Evolutionary conservation across 345 rosid genomes (phyloP), one percentile per base, ranked within the genome.

Genomic region (Balakata baccata): DNA sequence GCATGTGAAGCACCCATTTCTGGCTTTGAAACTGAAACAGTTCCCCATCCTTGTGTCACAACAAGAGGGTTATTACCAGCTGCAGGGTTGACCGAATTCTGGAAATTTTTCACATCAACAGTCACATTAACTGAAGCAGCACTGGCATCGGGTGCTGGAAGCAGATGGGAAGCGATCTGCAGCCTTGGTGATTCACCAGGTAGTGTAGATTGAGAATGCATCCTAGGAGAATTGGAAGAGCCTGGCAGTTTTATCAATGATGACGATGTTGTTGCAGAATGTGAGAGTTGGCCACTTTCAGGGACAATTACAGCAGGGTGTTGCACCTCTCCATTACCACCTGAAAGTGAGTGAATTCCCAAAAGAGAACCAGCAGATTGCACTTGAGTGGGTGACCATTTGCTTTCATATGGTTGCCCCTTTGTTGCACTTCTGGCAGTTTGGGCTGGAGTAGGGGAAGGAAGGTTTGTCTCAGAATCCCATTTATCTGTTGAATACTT

Each of bases 401-500:
- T 84, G 69, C 82, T 88, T 84, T 89, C 92, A 74, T 78, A 81
- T 8, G 39, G 76, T 76, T 79, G 85, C 53, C 77, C 87, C 79
- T 73, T 89, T 16, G 64, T 69, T 58, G 81, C 87, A 60, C 66
- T 72, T 11, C 81, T 53, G 16, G 82, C 63, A 64, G 84, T 75
- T 84, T 82, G 96, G 75, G 84, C 85, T 7, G 99, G 99, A 74
- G 99, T 91, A 61, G 98, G 97, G 54, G 99, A 95, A 25, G 93
- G 99, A 74, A 95, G 97, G 78, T 86, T 89, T 56, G 87, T 81
- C 20, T 86, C 86, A 77, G 87, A 80, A 82, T 77, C 70, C 97
- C 93, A 89, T 72, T 80, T 79, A 46, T 88, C 88, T 22, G 82
- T 75, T 47, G 90, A 71, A 76, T 83, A 72, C 79, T 80, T 87